Base-by-base conservation (phyloP, 1,139 yeast genomes). In the Eremothecium cymbalariae region DNA sequence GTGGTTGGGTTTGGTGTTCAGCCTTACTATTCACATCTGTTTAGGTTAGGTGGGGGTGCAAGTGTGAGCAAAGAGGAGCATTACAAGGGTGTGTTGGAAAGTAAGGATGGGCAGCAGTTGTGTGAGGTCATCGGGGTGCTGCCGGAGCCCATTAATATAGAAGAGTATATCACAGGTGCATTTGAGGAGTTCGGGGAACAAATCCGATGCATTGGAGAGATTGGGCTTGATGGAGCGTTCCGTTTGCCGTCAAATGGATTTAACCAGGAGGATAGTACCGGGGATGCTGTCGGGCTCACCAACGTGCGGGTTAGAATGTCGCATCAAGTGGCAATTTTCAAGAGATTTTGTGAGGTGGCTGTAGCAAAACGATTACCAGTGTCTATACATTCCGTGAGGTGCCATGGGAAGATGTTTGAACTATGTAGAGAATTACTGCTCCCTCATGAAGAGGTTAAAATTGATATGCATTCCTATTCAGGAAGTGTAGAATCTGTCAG, bases 11-110 rank as follows among this genome's bases (percentile, higher is more conserved):
- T 77, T 53, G 98, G 97, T 0, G 65, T 84, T 4, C 97, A 90
- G 55, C 97, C 97, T 0, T 88, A 96, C 96, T 85, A 72, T 50
- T 60, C 75, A 2, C 94, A 88, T 56, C 48, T 78, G 19, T 77
- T 75, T 43, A 62, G 72, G 7, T 45, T 58, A 6, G 55, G 47
- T 0, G 50, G 45, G 1, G 39, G 4, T n/a, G n/a, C 16, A n/a
- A 7, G 36, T 8, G 41, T 23, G 39, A 42, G 16, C 36, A 65
- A 49, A 51, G 14, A 32, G 11, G 57, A 46, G 4, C 96, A 86
- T 56, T 90, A 86, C 51, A 34, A 42, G 2, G 18, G 43, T 0
- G 73, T 84, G 2, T 45, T 62, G 33, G 44, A 46, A 22, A 36
- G 36, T 15, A 38, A 37, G 14, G 40, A 42, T 17, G 42, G 35